Percentiles rank a stretch among this genome's conserved stretches.
Conservation (phyloP, 352 stramenopile species). For the Globisporangium heterothallicum region DNA sequence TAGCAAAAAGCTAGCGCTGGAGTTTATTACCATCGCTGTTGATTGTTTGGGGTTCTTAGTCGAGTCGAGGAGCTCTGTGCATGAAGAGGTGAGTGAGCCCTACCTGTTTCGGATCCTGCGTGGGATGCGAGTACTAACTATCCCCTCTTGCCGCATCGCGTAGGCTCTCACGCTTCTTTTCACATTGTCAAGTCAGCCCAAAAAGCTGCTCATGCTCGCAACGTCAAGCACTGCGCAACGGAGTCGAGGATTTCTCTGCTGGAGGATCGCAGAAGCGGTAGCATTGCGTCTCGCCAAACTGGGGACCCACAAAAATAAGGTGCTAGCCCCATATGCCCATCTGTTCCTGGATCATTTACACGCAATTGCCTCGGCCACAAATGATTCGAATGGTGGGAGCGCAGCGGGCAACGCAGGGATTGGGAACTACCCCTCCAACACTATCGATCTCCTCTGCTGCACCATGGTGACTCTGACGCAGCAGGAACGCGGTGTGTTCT, state of each 20-base stretch:
- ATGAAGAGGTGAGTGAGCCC: constrained; percentile 54
- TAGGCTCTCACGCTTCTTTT: constrained; percentile 66
- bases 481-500: constrained; percentile 61
- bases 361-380: constrained; percentile 42
- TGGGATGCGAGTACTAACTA: not conserved
- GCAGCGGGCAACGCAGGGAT: constrained; percentile 5
- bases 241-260: constrained; percentile 37
- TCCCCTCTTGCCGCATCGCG: not conserved
- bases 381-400: constrained; percentile 12
- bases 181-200: constrained; percentile 62
- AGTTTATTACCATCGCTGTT: constrained; percentile 34
- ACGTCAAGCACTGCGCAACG: constrained; percentile 26
- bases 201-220: constrained; percentile 46
- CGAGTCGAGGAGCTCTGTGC: constrained; percentile 27
- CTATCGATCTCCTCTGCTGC: constrained; percentile 60
- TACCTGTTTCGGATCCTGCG: too few species aligned
- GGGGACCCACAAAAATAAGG: constrained; percentile 24
- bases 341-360: constrained; percentile 79
- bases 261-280: constrained; percentile 59
- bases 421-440: constrained; percentile 44
- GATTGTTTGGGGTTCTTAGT: constrained; percentile 33
- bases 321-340: constrained; percentile 55
- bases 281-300: constrained; percentile 40
- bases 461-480: constrained; percentile 66
- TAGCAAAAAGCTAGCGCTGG: constrained; percentile 23